These are phyloP conservation scores for Aspergillus clavatus DNA, from an alignment of 2,329 filamentous ascomycete species.

Conservation along the genomic window DNA sequence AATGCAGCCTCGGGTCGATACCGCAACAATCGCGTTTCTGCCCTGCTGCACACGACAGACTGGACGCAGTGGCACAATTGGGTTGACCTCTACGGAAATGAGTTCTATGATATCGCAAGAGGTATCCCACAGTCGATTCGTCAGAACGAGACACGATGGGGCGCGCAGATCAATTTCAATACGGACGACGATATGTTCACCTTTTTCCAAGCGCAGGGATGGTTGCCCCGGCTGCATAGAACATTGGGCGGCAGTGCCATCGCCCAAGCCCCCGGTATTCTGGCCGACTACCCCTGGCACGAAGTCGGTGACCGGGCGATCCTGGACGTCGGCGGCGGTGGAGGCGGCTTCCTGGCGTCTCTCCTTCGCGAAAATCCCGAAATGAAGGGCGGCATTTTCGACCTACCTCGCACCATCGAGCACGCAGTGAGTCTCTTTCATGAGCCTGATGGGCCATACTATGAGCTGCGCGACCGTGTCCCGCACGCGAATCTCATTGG, in stretches of 20 bases:
- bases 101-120: slow-evolving; percentile 43
- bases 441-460: slow-evolving; percentile 23
- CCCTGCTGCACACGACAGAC: slow-evolving; percentile 33
- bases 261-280: slow-evolving; percentile 38
- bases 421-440: slow-evolving; percentile 25
- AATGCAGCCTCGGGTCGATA: slow-evolving; percentile 15
- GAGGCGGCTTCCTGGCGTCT: slow-evolving; percentile 34
- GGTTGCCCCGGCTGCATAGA: slow-evolving; percentile 31
- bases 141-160: slow-evolving; percentile 18
- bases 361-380: slow-evolving; percentile 27
- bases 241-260: slow-evolving; percentile 36
- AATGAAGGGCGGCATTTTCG: slow-evolving; percentile 35
- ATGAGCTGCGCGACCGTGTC: slow-evolving; percentile 31
- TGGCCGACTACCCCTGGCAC: slow-evolving; percentile 27
- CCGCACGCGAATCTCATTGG: slow-evolving; percentile 24
- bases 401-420: slow-evolving; percentile 34
- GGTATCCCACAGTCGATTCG: slow-evolving; percentile 37
- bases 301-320: slow-evolving; percentile 32
- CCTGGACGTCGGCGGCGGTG: slow-evolving; percentile 41
- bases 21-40: slow-evolving; percentile 33
- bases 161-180: slow-evolving; percentile 39
- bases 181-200: slow-evolving; percentile 41
- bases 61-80: slow-evolving; percentile 46
- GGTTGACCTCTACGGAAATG: slow-evolving; percentile 42
- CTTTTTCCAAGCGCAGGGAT: slow-evolving; percentile 34